Percentiles rank a stretch among this genome's conserved stretches.
Conservation (phyloP, 805 yeast species). For the Ogataea zsoltii region DNA sequence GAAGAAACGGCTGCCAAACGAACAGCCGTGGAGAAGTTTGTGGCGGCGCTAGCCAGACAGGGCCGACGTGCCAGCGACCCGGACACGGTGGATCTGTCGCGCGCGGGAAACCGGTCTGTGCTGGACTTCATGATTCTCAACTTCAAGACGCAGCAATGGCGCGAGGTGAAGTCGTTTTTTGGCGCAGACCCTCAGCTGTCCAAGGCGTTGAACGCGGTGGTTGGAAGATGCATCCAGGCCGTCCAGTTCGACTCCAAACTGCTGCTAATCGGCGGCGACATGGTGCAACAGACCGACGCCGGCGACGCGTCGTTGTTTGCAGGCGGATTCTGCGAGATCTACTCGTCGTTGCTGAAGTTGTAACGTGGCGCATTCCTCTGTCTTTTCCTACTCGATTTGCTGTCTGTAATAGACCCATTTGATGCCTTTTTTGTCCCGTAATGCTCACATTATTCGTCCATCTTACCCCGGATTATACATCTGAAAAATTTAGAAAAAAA, state of each 20-base stretch:
- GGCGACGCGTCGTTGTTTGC: slow-evolving; percentile 11
- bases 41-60: not conserved
- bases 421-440: too few relatives aligned
- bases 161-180: slow-evolving; percentile 12
- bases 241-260: slow-evolving; percentile 24
- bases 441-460: too few relatives aligned
- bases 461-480: too few relatives aligned
- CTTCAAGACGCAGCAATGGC: slow-evolving; percentile 26
- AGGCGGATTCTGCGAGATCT: slow-evolving; percentile 20
- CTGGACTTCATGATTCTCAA: slow-evolving; percentile 19
- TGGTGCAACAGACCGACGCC: slow-evolving; percentile 8
- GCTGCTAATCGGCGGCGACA: slow-evolving; percentile 25
- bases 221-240: slow-evolving; percentile 14
- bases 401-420: too few relatives aligned
- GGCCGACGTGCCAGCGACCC: slow-evolving; percentile 4
- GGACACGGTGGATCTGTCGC: not conserved
- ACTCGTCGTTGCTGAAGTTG: slow-evolving; percentile 20
- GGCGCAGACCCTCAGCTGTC: not conserved
- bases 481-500: too few relatives aligned
- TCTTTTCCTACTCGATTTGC: too few relatives aligned
- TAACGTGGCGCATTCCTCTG: too few relatives aligned
- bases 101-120: not conserved
- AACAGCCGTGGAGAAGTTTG: not conserved
- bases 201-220: not conserved
- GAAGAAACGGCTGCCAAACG: not conserved